Evolutionary conservation across 345 rosid species (phyloP), one percentile per base, ranked within the genome.

Genomic region (Euphorbia peplus): DNA sequence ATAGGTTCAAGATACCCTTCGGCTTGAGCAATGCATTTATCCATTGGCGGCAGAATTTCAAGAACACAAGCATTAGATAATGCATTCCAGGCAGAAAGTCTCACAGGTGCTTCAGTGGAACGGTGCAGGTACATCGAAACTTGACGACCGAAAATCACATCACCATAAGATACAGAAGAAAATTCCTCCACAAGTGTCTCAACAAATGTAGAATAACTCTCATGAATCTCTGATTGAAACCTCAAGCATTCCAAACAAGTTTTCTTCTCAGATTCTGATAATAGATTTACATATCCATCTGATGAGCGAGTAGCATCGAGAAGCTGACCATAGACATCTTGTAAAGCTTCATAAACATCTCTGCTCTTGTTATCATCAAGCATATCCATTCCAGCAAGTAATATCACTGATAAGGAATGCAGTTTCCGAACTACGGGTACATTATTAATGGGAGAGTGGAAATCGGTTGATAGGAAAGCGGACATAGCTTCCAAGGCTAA

Each of bases 161-260:
- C 90, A 64, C 97, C 96, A 72, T 86, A 90, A 25, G 98, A 93
- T 72, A 84, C 80, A 56, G 90, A 88, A 67, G 87, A 87, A 78
- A 85, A 90, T 69, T 93, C 93, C 69, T 90, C 93, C 48, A 87
- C 93, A 19, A 89, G 84, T 75, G 87, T 72, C 72, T 93, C 98
- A 32, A 89, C 57, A 74, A 87, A 85, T 25, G 83, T 83, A 24
- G 96, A 77, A 82, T 90, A 90, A 70, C 82, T 93, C 72, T 86
- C 92, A 72, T 77, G 85, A 71, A 93, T 78, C 73, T 83, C 91
- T 14, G 88, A 78, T 65, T 84, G 85, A 82, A 93, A 93, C 73
- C 80, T 83, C 80, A 91, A 65, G 70, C 84, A 77, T 76, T 81
- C 87, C 30, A 10, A 39, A 53, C 9, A 11, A 48, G 30, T 13